Conservation (phyloP, 805 yeast genomes). For the Saccharomycopsis malanga region DNA sequence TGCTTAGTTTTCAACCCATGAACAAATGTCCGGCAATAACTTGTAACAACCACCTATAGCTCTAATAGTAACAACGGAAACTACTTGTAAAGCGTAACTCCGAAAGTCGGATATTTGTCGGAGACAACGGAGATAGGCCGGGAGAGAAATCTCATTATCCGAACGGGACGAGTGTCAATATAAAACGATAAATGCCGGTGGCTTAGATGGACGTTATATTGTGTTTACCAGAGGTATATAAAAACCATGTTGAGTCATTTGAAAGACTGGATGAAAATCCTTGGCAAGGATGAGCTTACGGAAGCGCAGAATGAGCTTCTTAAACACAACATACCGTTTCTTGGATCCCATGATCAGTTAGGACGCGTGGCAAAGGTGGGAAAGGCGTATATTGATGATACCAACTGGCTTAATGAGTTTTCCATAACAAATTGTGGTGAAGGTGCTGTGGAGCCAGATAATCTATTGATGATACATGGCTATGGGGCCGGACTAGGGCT, state of each 20-base stretch:
- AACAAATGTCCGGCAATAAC: too few species aligned
- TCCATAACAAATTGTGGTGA: neutral
- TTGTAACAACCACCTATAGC: too few species aligned
- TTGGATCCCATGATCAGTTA: neutral
- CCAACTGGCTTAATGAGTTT: slow-evolving; percentile 2
- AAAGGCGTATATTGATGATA: slow-evolving; percentile 5
- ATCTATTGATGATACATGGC: slow-evolving; percentile 77
- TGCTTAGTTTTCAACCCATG: too few species aligned
- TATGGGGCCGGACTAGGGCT: slow-evolving; percentile 89
- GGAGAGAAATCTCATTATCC: too few species aligned
- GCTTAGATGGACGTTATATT: too few species aligned
- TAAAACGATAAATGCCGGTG: too few species aligned
- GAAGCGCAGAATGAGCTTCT: slow-evolving; percentile 6
- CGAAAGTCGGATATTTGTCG: too few species aligned
- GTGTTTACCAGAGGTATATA: too few species aligned
- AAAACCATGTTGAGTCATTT: slow-evolving; percentile 1
- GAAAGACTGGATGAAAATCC: slow-evolving; percentile 9
- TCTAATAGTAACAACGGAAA: too few species aligned
- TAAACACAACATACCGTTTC: neutral
- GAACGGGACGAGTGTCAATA: too few species aligned
- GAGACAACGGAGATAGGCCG: too few species aligned
- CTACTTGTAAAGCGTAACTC: too few species aligned
- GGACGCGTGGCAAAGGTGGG: neutral
- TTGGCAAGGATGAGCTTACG: slow-evolving; percentile 3
- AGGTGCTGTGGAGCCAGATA: slow-evolving; percentile 17